Percentiles rank a stretch among this genome's conserved stretches.
Conservation (phyloP, 306 rosid species). For the Luffa acutangula region DNA sequence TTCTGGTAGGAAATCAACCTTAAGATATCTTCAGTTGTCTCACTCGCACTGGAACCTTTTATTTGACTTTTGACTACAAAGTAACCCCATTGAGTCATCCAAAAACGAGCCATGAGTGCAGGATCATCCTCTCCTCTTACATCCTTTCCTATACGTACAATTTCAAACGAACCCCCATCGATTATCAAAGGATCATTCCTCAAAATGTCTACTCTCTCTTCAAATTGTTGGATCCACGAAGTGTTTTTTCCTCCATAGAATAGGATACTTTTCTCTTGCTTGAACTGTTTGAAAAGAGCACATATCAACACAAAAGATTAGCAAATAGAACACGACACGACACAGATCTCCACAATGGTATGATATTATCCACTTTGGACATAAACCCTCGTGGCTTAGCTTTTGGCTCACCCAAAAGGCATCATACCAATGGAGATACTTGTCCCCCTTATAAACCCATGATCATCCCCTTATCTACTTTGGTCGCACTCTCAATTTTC, state of each 20-base stretch:
- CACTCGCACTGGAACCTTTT: not conserved
- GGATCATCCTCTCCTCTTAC: slow-evolving; percentile 13
- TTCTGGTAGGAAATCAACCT: slow-evolving; percentile 33
- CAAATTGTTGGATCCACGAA: slow-evolving; percentile 48
- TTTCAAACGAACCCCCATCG: not conserved
- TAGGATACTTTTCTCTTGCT: slow-evolving; percentile 30
- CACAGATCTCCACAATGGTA: no score
- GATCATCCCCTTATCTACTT: no score
- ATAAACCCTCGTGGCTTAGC: no score
- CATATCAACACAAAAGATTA: not conserved
- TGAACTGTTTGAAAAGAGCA: slow-evolving; percentile 17
- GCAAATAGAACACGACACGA: no score
- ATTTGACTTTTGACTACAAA: not conserved
- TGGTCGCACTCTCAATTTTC: no score
- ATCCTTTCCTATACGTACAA: slow-evolving; percentile 16
- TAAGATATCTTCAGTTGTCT: slow-evolving; percentile 28
- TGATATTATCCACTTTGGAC: no score
- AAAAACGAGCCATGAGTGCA: not conserved
- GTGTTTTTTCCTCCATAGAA: slow-evolving; percentile 46
- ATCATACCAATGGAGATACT: no score
- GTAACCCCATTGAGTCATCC: slow-evolving; percentile 18
- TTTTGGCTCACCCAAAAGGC: no score
- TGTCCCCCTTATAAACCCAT: no score
- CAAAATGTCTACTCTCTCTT: slow-evolving; percentile 12
- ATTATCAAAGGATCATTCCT: not conserved